Conservation (phyloP, 1,139 yeast species). For the Pneumocystis murina region DNA sequence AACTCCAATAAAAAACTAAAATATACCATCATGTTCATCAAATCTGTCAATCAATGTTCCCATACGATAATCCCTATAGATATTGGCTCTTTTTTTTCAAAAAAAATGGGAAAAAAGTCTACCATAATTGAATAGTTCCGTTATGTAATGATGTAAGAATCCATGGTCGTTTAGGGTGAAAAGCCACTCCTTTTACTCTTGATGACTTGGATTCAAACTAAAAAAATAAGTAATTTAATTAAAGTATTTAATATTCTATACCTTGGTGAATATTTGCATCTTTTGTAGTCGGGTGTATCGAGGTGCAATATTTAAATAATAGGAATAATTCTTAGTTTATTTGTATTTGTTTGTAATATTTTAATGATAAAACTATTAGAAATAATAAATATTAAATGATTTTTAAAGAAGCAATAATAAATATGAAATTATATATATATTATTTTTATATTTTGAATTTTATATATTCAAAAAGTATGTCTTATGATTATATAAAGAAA, state of each 20-base stretch:
- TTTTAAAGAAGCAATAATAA: too few species aligned
- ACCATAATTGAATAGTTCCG: slow-evolving; percentile 10
- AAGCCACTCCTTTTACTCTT: slow-evolving; percentile 95
- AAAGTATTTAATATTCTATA: neutral
- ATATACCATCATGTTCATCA: slow-evolving; percentile 98
- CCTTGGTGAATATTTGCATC: neutral
- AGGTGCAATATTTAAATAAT: neutral
- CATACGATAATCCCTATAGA: slow-evolving; percentile 99
- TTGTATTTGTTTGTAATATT: too few species aligned
- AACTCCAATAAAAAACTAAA: slow-evolving; percentile 19
- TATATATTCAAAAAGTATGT: too few species aligned
- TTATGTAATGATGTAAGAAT: slow-evolving; percentile 74
- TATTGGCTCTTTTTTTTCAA: slow-evolving; percentile 54
- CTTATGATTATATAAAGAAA: too few species aligned
- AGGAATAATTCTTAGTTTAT: too few species aligned
- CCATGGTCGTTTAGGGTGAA: slow-evolving; percentile 97
- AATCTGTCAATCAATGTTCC: slow-evolving; percentile 92
- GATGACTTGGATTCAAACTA: slow-evolving; percentile 91
- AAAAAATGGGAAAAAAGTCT: neutral
- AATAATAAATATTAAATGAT: too few species aligned
- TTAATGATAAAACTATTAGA: too few species aligned
- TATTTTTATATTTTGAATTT: too few species aligned
- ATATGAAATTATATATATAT: too few species aligned
- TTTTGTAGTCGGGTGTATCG: neutral
- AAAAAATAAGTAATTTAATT: neutral